These are phyloP conservation scores for Fragaria ananassa DNA, from an alignment of 306 rosid species.

Conservation along the genomic window DNA sequence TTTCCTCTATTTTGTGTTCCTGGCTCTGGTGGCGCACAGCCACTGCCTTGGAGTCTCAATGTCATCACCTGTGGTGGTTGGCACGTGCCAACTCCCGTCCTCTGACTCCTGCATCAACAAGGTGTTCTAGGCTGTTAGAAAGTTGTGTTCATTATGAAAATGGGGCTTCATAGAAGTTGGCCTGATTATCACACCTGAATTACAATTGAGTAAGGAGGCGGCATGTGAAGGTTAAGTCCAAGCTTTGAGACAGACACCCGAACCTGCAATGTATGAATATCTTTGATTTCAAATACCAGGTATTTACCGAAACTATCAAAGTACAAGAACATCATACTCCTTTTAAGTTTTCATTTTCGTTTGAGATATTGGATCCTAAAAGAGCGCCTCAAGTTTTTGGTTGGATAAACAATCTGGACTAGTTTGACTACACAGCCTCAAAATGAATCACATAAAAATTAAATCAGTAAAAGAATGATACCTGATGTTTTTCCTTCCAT, in stretches of 20 bases:
- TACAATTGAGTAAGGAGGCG: constrained; percentile 77
- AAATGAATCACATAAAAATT: not conserved
- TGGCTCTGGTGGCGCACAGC: constrained; percentile 73
- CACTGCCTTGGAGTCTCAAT: constrained; percentile 69
- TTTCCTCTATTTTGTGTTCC: constrained; percentile 9
- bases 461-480: constrained; percentile 21
- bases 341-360: not conserved
- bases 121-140: constrained; percentile 4
- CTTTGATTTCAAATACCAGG: not conserved
- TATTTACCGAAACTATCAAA: not conserved
- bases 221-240: constrained; percentile 52
- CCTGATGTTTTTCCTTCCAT: constrained; percentile 99
- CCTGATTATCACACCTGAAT: constrained; percentile 61
- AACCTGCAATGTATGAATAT: constrained; percentile 49
- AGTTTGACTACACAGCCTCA: not conserved
- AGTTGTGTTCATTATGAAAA: not conserved
- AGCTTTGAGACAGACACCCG: constrained; percentile 44
- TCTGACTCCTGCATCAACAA: constrained; percentile 62
- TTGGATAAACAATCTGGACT: not conserved
- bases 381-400: not conserved
- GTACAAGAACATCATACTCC: not conserved
- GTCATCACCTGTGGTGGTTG: constrained; percentile 65
- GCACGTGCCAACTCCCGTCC: constrained; percentile 80
- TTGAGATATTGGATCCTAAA: not conserved
- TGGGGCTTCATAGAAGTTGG: constrained; percentile 4